Evolutionary conservation across 2,329 filamentous ascomycete genomes (phyloP).

Genomic region (Nannizziopsis barbatae): DNA sequence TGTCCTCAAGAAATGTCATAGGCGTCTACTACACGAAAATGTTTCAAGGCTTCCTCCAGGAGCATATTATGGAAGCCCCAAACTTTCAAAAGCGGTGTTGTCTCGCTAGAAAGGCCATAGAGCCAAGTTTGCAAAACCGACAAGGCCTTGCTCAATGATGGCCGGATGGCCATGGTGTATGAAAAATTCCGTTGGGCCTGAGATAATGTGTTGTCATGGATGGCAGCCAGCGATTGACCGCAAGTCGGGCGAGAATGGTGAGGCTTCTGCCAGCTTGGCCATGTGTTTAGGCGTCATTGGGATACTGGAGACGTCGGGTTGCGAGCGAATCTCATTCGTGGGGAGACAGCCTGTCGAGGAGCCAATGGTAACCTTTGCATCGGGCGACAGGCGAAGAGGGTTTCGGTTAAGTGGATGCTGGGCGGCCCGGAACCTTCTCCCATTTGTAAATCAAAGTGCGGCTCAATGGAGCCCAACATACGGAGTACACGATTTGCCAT

Average conservation of each 20-base stretch:
- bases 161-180: slow-evolving; percentile 2
- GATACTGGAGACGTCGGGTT: not conserved
- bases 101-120: not conserved
- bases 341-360: too few species aligned
- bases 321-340: too few species aligned
- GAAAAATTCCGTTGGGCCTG: not conserved
- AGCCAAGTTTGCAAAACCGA: not conserved
- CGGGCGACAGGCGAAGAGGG: too few species aligned
- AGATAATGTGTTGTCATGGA: slow-evolving; percentile 5
- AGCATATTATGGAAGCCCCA: slow-evolving; percentile 1
- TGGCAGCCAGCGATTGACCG: not conserved
- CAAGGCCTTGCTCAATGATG: not conserved
- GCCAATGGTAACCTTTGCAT: too few species aligned
- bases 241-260: slow-evolving; percentile 4
- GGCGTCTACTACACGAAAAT: too few species aligned
- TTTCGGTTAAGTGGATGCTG: too few species aligned
- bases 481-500: too few species aligned
- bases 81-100: not conserved
- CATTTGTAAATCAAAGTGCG: too few species aligned
- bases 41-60: not conserved
- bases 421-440: too few species aligned
- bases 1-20: too few species aligned
- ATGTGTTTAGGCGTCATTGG: slow-evolving; percentile 9
- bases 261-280: slow-evolving; percentile 5
- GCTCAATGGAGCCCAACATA: too few species aligned